Evolutionary conservation across 345 rosid species (phyloP), one percentile per base, ranked within the genome.

Genomic region (Citrus cavaleriei): DNA sequence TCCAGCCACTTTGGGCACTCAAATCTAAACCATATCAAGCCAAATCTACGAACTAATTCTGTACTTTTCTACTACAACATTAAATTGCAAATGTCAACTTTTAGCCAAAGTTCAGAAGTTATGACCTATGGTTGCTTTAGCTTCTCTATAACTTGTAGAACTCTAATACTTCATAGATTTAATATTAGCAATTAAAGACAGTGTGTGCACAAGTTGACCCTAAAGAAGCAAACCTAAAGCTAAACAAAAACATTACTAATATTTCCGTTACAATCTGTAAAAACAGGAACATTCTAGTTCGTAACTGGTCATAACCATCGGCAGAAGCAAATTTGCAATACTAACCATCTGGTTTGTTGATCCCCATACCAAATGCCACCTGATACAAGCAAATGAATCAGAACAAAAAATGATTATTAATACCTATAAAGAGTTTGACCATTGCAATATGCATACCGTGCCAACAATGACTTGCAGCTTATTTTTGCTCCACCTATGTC

Each of bases 331-430:
- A 75, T 42, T 70, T 61, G 78, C 71, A 67, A 51, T 75, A 87
- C 92, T 85, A 76, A 93, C 99, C 99, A 90, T 95, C 99, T 66
- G 99, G 99, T 83, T 95, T 95, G 90, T 95, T 95, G 86, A 95
- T 93, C 83, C 99, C 99, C 99, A 95, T 95, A 25, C 99, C 99
- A 89, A 95, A 95, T 40, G 99, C 99, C 83, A 95, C 99, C 99
- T 95, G 87, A 82, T 37, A 46, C 24, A 79, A 82, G 70, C 37
- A 78, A 49, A 35, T 72, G 7, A 77, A 67, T 79, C 79, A 72
- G 42, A 67, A 75, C 21, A 22, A 77, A 79, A 69, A 73, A 25
- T 25, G 34, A 64, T 42, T 81, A n/a, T 65, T 61, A 8, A 73
- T 35, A 72, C 66, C 69, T 46, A 14, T 34, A 28, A 40, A 70